Conservation (phyloP, 1,284 basidiomycete species). For the Grifola frondosa region DNA sequence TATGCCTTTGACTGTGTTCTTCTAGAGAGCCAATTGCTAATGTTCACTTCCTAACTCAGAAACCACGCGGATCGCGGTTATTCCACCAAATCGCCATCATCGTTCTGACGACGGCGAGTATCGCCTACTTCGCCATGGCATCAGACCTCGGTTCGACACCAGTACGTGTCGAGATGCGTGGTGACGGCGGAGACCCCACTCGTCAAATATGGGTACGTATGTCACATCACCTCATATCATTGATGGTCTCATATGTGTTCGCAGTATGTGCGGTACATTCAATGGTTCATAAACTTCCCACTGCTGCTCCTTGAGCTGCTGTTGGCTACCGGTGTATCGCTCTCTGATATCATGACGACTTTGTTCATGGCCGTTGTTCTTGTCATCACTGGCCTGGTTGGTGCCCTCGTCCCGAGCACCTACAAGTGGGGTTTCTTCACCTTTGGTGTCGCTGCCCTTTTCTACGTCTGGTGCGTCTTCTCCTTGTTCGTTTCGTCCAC, state of each 20-base stretch:
- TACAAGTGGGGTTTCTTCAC: slow-evolving; percentile 57
- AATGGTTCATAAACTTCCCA: slow-evolving; percentile 60
- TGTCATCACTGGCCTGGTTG: slow-evolving; percentile 52
- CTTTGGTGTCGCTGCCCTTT: slow-evolving; percentile 44
- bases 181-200: slow-evolving; percentile 38
- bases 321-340: slow-evolving; percentile 50
- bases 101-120: slow-evolving; percentile 42
- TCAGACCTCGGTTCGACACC: slow-evolving; percentile 58
- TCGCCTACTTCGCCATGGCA: slow-evolving; percentile 58
- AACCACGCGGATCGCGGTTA: slow-evolving; percentile 41
- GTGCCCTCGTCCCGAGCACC: slow-evolving; percentile 44
- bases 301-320: slow-evolving; percentile 52
- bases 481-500: slow-evolving; percentile 26
- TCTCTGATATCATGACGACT: slow-evolving; percentile 51
- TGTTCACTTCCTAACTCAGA: slow-evolving; percentile 23
- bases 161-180: slow-evolving; percentile 46
- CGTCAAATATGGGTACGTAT: slow-evolving; percentile 53
- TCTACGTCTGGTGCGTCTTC: slow-evolving; percentile 46
- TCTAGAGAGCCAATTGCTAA: slow-evolving; percentile 28
- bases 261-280: slow-evolving; percentile 55
- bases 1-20: slow-evolving; percentile 26
- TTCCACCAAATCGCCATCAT: slow-evolving; percentile 50
- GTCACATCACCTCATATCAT: too few relatives aligned
- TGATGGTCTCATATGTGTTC: too few relatives aligned
- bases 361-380: slow-evolving; percentile 53